Percentiles rank a stretch among this genome's conserved stretches.
Conservation (phyloP, 2,329 filamentous ascomycete species). For the Fusarium napiforme region DNA sequence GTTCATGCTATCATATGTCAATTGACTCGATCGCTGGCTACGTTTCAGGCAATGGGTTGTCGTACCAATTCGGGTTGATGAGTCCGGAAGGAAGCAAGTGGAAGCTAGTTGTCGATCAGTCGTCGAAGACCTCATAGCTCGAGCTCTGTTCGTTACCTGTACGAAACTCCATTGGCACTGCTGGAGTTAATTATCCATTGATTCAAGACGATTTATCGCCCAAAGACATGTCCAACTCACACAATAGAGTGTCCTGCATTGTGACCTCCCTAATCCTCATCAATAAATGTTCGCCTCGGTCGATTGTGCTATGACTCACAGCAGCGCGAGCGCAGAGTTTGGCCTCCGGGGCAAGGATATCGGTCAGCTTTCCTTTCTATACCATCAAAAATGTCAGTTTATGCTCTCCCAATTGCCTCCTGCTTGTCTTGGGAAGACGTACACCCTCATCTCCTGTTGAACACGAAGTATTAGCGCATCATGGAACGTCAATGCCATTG, state of each 20-base stretch:
- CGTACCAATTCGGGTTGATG: conserved; percentile 68
- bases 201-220: neutral
- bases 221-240: neutral
- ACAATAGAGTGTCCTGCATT: neutral
- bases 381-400: neutral
- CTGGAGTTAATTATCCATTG: conserved; percentile 12
- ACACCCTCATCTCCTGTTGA: neutral
- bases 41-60: neutral
- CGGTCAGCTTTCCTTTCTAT: neutral
- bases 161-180: conserved; percentile 50
- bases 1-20: conserved; percentile 60
- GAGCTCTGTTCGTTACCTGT: conserved; percentile 12
- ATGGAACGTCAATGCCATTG: neutral
- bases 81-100: conserved; percentile 76
- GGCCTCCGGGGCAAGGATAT: neutral
- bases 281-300: neutral
- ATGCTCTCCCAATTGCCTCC: accelerated
- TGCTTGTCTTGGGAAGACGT: neutral
- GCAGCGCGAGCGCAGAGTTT: neutral
- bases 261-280: neutral
- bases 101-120: conserved; percentile 52
- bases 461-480: neutral
- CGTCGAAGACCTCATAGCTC: neutral
- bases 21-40: neutral
- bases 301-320: conserved; percentile 5